Base-by-base conservation (phyloP, 2,329 filamentous ascomycete species). In the Capronia coronata region DNA sequence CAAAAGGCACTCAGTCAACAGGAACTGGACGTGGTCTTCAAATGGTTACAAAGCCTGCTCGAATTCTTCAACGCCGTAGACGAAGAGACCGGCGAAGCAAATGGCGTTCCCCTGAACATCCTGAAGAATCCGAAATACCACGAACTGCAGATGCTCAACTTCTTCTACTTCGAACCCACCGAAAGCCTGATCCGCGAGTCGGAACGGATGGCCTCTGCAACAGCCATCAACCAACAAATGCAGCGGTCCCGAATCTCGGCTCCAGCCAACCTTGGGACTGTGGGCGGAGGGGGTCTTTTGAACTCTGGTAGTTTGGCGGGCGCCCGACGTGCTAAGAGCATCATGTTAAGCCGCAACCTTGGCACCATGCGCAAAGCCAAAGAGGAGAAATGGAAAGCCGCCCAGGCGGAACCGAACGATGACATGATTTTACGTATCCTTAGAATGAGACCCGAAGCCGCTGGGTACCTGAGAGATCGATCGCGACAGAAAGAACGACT, bases 61-160 rank as follows among this genome's bases (percentile, higher is more conserved):
- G 84, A 84, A 49, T 98, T 98, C 71, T 98, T 98, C 80, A 85
- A 96, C 63, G 93, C 90, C 23, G 80, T 84, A 55, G 90, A 96
- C 61, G 89, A 95, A 62, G 79, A 86, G 63, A 84, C 71, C 62
- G 82, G 90, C 48, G 86, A 91, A 67, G 86, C 86, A 19, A 79
- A 93, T 52, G 93, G 93, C 57, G 88, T 98, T 2, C 86, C 90
- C 0, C 80, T 87, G 38, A 90, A 96, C 66, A 83, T 96, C 25
- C 78, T 98, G 64, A 95, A 94, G 70, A 94, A 88, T 59, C 87
- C 91, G 64, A 98, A 98, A 77, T 98, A 95, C 75, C 90, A 96
- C 73, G 93, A 98, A 68, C 80, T 98, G 46, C 87, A 93, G 58
- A 91, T 88, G 55, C 79, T 98, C 56, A 94, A 95, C 72, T 98